A percentile compares a stretch with the other conserved stretches of the same genome.
Conservation (phyloP, 345 rosid species). For the Citrus sinensis region DVS_A1.0 CM039164.1:19097001-19097500, state of each 20-base stretch:
- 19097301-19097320: background rate
- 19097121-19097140: background rate
- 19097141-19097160: background rate
- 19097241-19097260: background rate
- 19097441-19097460: background rate
- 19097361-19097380: background rate
- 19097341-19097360: background rate
- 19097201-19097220: background rate
- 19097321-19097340: background rate
- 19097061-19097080: background rate
- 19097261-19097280: background rate
- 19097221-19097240: background rate
- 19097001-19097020: background rate
- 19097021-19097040: background rate
- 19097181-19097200: background rate
- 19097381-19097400: background rate
- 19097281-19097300: background rate
- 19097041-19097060: background rate
- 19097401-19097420: background rate
- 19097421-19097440: background rate
- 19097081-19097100: background rate
- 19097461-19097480: background rate
- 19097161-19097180: background rate
- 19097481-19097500: slow-evolving; percentile 90
- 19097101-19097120: background rate